Percentiles rank a stretch among this genome's conserved stretches.
Conservation (phyloP, 257 asterid genomes). For the Capsicum rhomboideum region DNA sequence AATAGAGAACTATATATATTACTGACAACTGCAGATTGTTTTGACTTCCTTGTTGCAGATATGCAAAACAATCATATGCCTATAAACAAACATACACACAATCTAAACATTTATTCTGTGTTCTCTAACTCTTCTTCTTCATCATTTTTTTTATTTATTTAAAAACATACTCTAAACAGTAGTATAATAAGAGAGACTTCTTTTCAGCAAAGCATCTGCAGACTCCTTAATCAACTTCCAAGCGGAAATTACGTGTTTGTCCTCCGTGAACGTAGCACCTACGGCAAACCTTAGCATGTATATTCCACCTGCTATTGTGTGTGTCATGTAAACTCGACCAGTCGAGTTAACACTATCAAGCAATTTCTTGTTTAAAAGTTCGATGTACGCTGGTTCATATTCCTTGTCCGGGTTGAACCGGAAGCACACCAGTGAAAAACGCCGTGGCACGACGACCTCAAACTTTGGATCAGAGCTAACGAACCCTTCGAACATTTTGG, state of each 20-base stretch:
- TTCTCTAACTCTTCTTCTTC: neutral
- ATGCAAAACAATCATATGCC: neutral
- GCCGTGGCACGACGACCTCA: conserved; percentile 7
- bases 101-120: neutral
- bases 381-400: neutral
- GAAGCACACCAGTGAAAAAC: conserved; percentile 17
- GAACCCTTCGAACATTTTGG: conserved; percentile 15
- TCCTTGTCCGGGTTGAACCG: conserved; percentile 8
- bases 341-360: conserved; percentile 24
- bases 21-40: neutral
- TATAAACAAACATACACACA: neutral
- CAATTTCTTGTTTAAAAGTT: conserved; percentile 15
- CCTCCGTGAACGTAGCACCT: conserved; percentile 30
- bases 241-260: conserved; percentile 20
- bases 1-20: neutral
- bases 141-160: neutral
- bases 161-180: neutral
- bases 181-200: neutral
- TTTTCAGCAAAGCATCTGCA: conserved; percentile 3
- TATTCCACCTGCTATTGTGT: conserved; percentile 14
- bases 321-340: conserved; percentile 26
- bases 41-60: neutral
- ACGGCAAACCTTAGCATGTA: conserved; percentile 28
- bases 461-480: conserved; percentile 14
- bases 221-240: conserved; percentile 22